Conservation (phyloP, 2,329 filamentous ascomycete species). For the Escovopsis sp. region DNA sequence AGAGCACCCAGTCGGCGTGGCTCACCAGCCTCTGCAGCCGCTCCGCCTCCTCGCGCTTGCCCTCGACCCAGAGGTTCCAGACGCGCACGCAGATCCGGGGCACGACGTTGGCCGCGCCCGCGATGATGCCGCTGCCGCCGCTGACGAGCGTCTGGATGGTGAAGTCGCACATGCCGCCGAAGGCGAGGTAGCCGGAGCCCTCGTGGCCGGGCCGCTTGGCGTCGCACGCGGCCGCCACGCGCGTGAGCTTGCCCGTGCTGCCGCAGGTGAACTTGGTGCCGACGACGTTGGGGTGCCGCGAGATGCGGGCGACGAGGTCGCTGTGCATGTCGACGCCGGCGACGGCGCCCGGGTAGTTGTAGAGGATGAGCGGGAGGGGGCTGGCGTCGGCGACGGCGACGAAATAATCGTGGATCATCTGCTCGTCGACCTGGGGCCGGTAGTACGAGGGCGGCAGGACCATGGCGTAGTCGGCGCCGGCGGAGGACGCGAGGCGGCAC, state of each 20-base stretch:
- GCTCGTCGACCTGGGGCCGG: conserved; percentile 59
- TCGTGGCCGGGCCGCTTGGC: conserved; percentile 49
- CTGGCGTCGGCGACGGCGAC: conserved; percentile 58
- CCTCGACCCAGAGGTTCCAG: conserved; percentile 60
- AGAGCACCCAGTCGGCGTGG: conserved; percentile 68
- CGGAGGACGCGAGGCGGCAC: conserved; percentile 47
- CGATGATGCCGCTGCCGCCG: conserved; percentile 72
- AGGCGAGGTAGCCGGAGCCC: conserved; percentile 63
- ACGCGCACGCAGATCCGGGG: conserved; percentile 68
- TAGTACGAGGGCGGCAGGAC: conserved; percentile 76
- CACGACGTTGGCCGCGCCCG: conserved; percentile 71
- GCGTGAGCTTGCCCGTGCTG: conserved; percentile 77
- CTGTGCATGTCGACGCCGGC: conserved; percentile 82
- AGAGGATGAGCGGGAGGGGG: conserved; percentile 65
- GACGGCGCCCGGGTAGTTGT: conserved; percentile 84
- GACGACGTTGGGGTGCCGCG: conserved; percentile 67
- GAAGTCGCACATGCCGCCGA: conserved; percentile 80
- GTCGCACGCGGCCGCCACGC: conserved; percentile 57
- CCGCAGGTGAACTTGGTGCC: conserved; percentile 89
- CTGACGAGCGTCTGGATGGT: conserved; percentile 66
- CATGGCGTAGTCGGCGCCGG: conserved; percentile 67
- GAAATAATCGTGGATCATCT: conserved; percentile 59
- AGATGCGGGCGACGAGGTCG: conserved; percentile 67
- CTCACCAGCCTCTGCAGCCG: conserved; percentile 63
- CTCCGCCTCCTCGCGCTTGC: conserved; percentile 60